phyloP scores from a whole-genome alignment of 441 rosid genomes.

The Euphorbia celastroides region DNA sequence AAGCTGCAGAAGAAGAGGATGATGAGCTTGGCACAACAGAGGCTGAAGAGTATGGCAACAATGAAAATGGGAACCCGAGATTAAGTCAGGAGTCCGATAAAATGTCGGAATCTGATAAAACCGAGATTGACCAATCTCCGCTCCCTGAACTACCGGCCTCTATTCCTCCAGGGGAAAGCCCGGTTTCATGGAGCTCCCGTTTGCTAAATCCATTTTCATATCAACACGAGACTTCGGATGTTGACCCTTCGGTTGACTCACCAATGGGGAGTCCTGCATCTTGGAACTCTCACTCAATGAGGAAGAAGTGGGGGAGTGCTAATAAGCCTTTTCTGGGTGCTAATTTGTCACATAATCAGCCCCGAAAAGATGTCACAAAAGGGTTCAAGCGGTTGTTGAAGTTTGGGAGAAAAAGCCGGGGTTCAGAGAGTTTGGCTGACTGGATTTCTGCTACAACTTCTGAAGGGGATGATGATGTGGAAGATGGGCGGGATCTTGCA shows the following conservation, averaged over 20 bases:
- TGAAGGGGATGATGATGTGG: constrained; percentile 98
- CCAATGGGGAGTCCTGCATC: constrained; percentile 89
- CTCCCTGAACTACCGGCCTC: constrained; percentile 56
- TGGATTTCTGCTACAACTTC: constrained; percentile 99
- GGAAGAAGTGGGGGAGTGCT: constrained; percentile 98
- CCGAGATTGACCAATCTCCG: constrained; percentile 54
- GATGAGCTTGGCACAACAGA: constrained; percentile 41
- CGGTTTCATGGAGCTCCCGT: constrained; percentile 70
- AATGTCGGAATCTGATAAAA: constrained; percentile 57
- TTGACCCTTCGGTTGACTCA: constrained; percentile 80
- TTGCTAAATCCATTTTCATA: constrained; percentile 65
- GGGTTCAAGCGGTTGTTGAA: constrained; percentile 90
- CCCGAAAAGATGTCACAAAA: constrained; percentile 83
- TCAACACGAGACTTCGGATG: constrained; percentile 64
- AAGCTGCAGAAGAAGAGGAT: constrained; percentile 52
- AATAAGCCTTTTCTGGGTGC: constrained; percentile 69
- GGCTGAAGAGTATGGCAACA: constrained; percentile 40
- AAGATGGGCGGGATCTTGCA: constrained; percentile 84
- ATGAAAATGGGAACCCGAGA: constrained; percentile 50
- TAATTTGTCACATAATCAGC: constrained; percentile 60
- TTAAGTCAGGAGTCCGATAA: constrained; percentile 62
- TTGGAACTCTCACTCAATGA: constrained; percentile 86
- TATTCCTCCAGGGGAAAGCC: constrained; percentile 65
- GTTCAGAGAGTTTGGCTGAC: constrained; percentile 72
- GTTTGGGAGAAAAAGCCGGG: constrained; percentile 90